Evolutionary conservation across 495 filamentous ascomycete species (phyloP), one percentile per base, ranked within the genome.

Genomic region (Cudoniella acicularis): DNA sequence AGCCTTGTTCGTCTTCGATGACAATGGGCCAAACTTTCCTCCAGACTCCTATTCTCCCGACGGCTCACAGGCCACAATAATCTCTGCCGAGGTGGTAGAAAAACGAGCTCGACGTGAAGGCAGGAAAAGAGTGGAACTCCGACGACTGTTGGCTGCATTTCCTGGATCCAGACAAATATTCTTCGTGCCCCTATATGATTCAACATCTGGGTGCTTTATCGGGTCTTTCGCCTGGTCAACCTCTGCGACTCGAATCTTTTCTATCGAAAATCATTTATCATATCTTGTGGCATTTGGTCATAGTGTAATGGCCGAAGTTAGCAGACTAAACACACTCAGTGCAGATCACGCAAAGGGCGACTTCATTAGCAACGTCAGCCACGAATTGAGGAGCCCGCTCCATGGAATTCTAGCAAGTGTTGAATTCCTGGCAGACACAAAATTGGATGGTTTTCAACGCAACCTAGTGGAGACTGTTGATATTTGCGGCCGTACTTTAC

Each of bases 371-470:
- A 88, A 83, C 13, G 78, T 91, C 22, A 87, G 81, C 47, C 90
- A 93, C 65, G 90, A 94, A 66, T 73, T 93, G n/a, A 79, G 89
- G 9, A 87, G 82, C 26, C 90, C 90, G 1, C 70, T 94, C 1
- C 73, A 81, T 49, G 83, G 79, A 1, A 62, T 83, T 47, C 65
- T 84, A 18, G 77, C 85, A 0, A 85, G 82, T 48, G 82, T 82
- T 2, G 88, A 93, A 65, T 84, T 94, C 56, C 66, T 91, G 2
- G 72, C 79, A 23, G 60, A 64, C 18, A 83, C 57, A 76, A 74
- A 20, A 75, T 77, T 73, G 77, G 79, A 63, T 74, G 81, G 65
- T 69, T 79, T 66, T 13, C 62, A 65, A 49, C 24, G 54, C 1
- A 83, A 81, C 10, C 73, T 89, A 22, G 74, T 90, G 1, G 80